Percentiles rank a stretch among this genome's conserved stretches.
Evolutionary conservation across 2,329 filamentous ascomycete species (phyloP).

Genomic region (Penicillium sp.): DNA sequence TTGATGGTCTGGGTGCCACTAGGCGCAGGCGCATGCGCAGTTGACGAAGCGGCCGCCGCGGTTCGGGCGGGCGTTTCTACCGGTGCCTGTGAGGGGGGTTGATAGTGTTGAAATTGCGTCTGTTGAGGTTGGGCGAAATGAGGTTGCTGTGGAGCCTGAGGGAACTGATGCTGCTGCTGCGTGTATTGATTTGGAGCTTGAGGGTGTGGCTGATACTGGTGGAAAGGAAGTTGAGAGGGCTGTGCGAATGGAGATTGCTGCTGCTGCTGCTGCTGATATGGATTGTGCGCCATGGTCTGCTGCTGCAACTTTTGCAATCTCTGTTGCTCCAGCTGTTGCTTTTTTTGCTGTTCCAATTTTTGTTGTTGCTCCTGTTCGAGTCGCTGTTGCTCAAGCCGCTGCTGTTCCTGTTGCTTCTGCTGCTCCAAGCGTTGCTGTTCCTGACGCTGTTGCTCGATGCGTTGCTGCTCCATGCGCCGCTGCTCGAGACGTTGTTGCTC

Average conservation of each 20-base stretch:
- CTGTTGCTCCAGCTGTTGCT: conserved; percentile 22
- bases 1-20: conserved; percentile 14
- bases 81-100: conserved; percentile 23
- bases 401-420: conserved; percentile 24
- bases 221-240: conserved; percentile 28
- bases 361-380: conserved; percentile 23
- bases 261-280: conserved; percentile 33
- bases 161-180: conserved; percentile 24
- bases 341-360: conserved; percentile 21
- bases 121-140: conserved; percentile 25
- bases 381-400: conserved; percentile 23
- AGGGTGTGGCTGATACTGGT: conserved; percentile 26
- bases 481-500: conserved; percentile 19
- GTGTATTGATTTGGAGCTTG: conserved; percentile 17
- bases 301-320: conserved; percentile 27
- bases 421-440: conserved; percentile 30
- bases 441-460: conserved; percentile 26
- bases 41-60: neutral
- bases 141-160: conserved; percentile 25
- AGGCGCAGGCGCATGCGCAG: conserved; percentile 11
- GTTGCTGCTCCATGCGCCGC: conserved; percentile 22
- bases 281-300: conserved; percentile 30
- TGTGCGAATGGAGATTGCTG: conserved; percentile 27
- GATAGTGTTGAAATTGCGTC: conserved; percentile 31
- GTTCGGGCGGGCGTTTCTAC: conserved; percentile 11